Evolutionary conservation across 192 early-diverging fungal genomes (phyloP), one percentile per base, ranked within the genome.

Genomic region (Linnemannia schmuckeri): DNA sequence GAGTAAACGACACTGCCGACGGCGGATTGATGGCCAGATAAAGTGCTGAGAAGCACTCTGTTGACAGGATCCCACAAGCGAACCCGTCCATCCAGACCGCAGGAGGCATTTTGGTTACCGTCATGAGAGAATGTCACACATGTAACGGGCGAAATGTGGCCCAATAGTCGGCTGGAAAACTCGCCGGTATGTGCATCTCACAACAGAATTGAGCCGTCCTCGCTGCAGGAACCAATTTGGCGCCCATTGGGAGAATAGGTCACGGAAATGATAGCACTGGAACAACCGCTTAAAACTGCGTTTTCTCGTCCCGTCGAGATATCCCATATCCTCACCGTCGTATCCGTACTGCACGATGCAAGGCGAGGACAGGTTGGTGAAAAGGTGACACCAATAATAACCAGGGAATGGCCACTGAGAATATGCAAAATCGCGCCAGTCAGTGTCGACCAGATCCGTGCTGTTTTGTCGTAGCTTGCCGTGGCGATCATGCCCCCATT

Each of bases 371-470:
- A 52, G 5, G 5, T 40, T 38, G 74, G 74, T 40, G 74, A 75
- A 61, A 55, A 78, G 2, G 66, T 20, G 10, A 78, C 33, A 2
- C 68, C 41, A 8, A n/a, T 33, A 20, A 71, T n/a, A 4, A 13
- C 61, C 10, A 63, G 61, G 22, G 40, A 30, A 47, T 70, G 76
- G 47, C 76, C 76, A 33, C n/a, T 35, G 41, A 78, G n/a, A 41
- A 35, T 54, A 35, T 46, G 33, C 0, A 42, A 0, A 18, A 8
- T 35, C 18, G 3, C 35, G 3, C 68, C 68, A 10, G 76, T 70
- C 30, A 47, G 8, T 3, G 44, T 33, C 27, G 46, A 41, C 76
- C 76, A 78, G 27, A 70, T 8, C 20, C 68, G 41, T 0, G 70
- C 46, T 20, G 61, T 70, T 33, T 20, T 46, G 33, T 70, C 76